These are phyloP conservation scores for Parachlorella kessleri DNA, from an alignment of 139 green algal species.

Conservation along the genomic window DNA sequence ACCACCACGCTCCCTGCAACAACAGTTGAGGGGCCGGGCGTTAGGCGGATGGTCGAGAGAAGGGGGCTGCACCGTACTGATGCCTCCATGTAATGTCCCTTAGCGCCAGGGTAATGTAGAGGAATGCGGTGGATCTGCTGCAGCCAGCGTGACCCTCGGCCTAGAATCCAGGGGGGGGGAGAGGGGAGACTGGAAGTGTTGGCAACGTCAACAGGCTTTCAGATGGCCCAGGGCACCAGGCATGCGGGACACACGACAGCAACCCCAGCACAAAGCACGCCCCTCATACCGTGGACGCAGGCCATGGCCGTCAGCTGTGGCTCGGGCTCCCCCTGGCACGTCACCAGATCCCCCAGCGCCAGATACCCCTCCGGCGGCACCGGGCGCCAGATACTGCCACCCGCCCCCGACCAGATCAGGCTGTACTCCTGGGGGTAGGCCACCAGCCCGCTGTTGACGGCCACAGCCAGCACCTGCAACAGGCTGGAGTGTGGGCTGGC, in stretches of 20 bases:
- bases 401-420: constrained; percentile 44
- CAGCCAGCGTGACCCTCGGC: too few relatives aligned
- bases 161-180: too few relatives aligned
- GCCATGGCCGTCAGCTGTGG: constrained; percentile 14
- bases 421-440: constrained; percentile 64
- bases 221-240: too few relatives aligned
- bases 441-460: constrained; percentile 79
- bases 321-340: background rate
- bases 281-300: constrained; percentile 30
- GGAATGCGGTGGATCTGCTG: too few relatives aligned
- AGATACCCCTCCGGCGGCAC: constrained; percentile 75
- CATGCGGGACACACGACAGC: too few relatives aligned
- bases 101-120: too few relatives aligned
- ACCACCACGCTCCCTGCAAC: constrained; percentile 42
- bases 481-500: background rate
- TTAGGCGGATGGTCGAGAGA: too few relatives aligned
- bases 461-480: constrained; percentile 74
- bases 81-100: too few relatives aligned
- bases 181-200: too few relatives aligned
- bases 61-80: too few relatives aligned
- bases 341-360: constrained; percentile 78
- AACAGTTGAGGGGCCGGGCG: background rate
- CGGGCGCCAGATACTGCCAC: constrained; percentile 65
- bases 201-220: too few relatives aligned
- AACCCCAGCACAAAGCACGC: too few relatives aligned